Evolutionary conservation across 495 filamentous ascomycete species (phyloP).

Genomic region (Trichoderma gamsii): DNA sequence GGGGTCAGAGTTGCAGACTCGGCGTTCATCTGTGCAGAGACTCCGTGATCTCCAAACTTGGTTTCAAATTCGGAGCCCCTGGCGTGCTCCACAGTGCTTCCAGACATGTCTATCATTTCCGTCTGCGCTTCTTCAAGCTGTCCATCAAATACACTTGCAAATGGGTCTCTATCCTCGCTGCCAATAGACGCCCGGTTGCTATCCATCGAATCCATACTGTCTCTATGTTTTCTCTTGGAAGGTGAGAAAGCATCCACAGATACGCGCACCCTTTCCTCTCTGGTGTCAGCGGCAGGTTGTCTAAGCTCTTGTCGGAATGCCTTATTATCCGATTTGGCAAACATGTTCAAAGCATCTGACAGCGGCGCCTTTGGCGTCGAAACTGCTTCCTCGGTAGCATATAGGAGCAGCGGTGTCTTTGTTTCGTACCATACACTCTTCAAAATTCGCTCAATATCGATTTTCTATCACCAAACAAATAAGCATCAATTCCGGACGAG

Average conservation of each 20-base stretch:
- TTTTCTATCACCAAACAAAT: not conserved
- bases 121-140: not conserved
- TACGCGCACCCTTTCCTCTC: not conserved
- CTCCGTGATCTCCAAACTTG: not conserved
- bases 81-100: not conserved
- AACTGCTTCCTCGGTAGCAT: constrained; percentile 38
- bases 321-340: constrained; percentile 40
- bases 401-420: constrained; percentile 35
- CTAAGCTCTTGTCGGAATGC: constrained; percentile 38
- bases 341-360: constrained; percentile 35
- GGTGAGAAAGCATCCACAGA: constrained; percentile 13
- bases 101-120: constrained; percentile 17
- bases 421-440: constrained; percentile 29
- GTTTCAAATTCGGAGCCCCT: constrained; percentile 1
- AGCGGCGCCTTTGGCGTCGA: constrained; percentile 28
- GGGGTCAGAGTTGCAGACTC: not conserved
- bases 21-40: not conserved
- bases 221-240: constrained; percentile 25
- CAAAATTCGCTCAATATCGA: constrained; percentile 18
- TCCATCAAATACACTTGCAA: constrained; percentile 18
- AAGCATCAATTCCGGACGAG: not conserved
- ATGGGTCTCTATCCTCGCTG: not conserved
- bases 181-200: constrained; percentile 33
- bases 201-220: constrained; percentile 32
- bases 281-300: constrained; percentile 18